These are phyloP conservation scores for Xylariales sp. DNA, from an alignment of 2,329 filamentous ascomycete genomes.

Conservation along the genomic window DNA sequence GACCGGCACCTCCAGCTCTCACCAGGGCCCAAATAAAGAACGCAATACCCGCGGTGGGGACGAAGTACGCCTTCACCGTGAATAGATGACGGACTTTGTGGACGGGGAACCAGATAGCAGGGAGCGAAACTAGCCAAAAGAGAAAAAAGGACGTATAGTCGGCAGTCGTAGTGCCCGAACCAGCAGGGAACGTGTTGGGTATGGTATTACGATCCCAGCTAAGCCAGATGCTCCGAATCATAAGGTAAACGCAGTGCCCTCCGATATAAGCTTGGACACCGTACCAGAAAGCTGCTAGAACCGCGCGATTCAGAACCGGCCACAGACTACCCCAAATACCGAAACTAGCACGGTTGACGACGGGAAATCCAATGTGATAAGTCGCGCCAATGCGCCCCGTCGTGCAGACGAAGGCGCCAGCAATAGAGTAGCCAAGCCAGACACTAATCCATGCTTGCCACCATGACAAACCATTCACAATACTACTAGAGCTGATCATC, in stretches of 20 bases:
- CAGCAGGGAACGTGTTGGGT: conserved; percentile 72
- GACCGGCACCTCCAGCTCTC: conserved; percentile 83
- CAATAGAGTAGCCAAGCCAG: conserved; percentile 85
- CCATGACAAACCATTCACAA: conserved; percentile 82
- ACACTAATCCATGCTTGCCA: conserved; percentile 94
- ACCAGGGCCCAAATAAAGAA: conserved; percentile 91
- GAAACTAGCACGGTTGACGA: conserved; percentile 81
- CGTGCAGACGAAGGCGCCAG: conserved; percentile 78
- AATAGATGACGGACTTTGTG: conserved; percentile 91
- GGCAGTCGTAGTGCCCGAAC: conserved; percentile 77
- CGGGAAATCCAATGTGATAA: conserved; percentile 91
- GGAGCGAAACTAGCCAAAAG: conserved; percentile 84
- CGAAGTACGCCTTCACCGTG: conserved; percentile 87
- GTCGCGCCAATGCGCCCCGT: conserved; percentile 86
- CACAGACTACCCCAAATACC: conserved; percentile 90
- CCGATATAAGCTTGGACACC: conserved; percentile 89
- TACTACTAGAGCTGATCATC: conserved; percentile 92
- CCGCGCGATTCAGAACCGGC: conserved; percentile 90
- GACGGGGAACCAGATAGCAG: conserved; percentile 89
- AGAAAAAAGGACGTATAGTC: conserved; percentile 86
- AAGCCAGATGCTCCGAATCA: conserved; percentile 88
- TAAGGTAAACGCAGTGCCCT: conserved; percentile 84
- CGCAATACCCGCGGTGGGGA: conserved; percentile 83
- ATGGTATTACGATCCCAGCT: conserved; percentile 70
- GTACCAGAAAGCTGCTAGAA: conserved; percentile 88